A percentile compares a stretch with the other conserved stretches of the same genome.
Conservation (phyloP, 805 yeast genomes). For the Ogataea dorogensis region DNA sequence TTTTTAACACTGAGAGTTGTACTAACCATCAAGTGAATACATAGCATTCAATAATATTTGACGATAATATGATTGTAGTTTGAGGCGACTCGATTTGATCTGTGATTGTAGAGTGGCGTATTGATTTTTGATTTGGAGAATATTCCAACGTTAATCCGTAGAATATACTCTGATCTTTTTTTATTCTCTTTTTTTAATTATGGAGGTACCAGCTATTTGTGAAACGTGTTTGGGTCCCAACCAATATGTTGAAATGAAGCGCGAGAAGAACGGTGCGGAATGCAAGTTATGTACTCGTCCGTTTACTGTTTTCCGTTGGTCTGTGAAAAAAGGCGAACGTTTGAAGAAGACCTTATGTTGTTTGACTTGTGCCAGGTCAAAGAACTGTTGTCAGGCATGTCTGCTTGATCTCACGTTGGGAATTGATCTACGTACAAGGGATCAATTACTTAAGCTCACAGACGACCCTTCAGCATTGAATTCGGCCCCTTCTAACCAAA, state of each 20-base stretch:
- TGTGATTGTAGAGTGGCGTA: no score
- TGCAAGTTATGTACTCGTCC: slow-evolving; percentile 86
- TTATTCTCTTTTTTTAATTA: slow-evolving; percentile 4
- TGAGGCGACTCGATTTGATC: no score
- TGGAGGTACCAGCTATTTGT: slow-evolving; percentile 61
- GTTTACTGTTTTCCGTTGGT: slow-evolving; percentile 79
- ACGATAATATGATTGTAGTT: no score
- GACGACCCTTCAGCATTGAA: slow-evolving; percentile 11
- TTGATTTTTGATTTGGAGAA: no score
- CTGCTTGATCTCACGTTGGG: slow-evolving; percentile 79
- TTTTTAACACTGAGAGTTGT: slow-evolving; percentile 38
- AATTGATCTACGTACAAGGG: slow-evolving; percentile 75
- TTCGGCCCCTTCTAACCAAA: slow-evolving; percentile 37
- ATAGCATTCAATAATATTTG: no score
- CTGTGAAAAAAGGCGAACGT: slow-evolving; percentile 41
- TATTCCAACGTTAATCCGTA: no score
- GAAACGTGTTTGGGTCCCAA: slow-evolving; percentile 68
- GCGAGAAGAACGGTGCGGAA: slow-evolving; percentile 70
- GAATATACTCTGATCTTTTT: no score
- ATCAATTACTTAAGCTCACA: slow-evolving; percentile 74
- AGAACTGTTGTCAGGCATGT: slow-evolving; percentile 87
- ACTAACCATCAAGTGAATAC: slow-evolving; percentile 9
- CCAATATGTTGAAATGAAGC: slow-evolving; percentile 65
- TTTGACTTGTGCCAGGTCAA: slow-evolving; percentile 70
- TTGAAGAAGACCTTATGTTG: slow-evolving; percentile 71